Conservation (phyloP, 352 stramenopile genomes). For the Pythium sp. region DNA sequence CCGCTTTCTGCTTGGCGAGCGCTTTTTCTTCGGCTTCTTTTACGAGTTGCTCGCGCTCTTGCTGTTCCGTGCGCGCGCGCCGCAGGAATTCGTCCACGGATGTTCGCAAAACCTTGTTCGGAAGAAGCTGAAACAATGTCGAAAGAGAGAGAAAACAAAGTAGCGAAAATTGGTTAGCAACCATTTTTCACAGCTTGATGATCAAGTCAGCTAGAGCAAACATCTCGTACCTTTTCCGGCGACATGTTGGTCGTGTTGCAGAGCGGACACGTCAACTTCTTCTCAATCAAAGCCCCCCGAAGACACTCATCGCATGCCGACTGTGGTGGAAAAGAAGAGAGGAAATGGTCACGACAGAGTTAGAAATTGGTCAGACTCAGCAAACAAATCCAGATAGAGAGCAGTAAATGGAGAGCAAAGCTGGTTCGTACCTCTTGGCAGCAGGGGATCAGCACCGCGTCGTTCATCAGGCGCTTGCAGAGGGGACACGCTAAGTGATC, state of each 20-base stretch:
- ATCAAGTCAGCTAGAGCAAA: neutral
- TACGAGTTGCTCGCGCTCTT: slow-evolving; percentile 81
- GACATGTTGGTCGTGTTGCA: slow-evolving; percentile 83
- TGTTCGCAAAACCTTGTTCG: slow-evolving; percentile 81
- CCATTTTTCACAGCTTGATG: neutral
- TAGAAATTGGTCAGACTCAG: slow-evolving; percentile 5
- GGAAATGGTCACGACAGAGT: slow-evolving; percentile 4
- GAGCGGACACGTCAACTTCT: slow-evolving; percentile 78
- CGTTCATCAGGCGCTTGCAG: slow-evolving; percentile 86
- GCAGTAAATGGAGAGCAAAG: slow-evolving; percentile 11
- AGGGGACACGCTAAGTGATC: slow-evolving; percentile 87
- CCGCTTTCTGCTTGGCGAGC: slow-evolving; percentile 74
- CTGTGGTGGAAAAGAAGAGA: slow-evolving; percentile 27
- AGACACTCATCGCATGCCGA: slow-evolving; percentile 84
- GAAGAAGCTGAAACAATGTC: slow-evolving; percentile 35
- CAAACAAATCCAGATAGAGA: neutral
- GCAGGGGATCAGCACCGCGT: slow-evolving; percentile 85
- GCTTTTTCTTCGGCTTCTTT: slow-evolving; percentile 84
- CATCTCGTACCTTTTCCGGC: slow-evolving; percentile 52
- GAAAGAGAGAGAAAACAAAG: neutral
- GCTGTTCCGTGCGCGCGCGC: slow-evolving; percentile 71
- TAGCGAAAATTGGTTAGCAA: neutral
- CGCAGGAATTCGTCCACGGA: slow-evolving; percentile 83
- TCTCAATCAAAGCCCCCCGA: slow-evolving; percentile 69
- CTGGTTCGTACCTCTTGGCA: slow-evolving; percentile 77